Base-by-base conservation (phyloP, 441 rosid genomes). In the Populus trichocarpa region DNA sequence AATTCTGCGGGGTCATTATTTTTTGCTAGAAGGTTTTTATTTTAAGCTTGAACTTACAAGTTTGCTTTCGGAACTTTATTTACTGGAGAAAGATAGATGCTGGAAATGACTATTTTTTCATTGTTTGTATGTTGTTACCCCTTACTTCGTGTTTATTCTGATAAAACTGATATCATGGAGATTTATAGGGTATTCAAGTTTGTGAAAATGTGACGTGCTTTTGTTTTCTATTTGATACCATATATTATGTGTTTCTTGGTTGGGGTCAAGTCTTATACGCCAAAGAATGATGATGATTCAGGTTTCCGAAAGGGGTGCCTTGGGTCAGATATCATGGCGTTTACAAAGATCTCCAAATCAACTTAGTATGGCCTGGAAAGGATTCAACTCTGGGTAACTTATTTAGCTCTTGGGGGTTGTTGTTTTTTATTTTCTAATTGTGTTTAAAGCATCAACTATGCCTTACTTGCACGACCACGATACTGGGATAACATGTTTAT, bases 311-410 rank as follows among this genome's bases (percentile, higher is more conserved):
- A 85, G 97, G 92, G n/a, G 89, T 92, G 67, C 99, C 99, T 11
- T 96, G 99, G 99, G 87, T 93, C 70, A 80, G 92, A 57, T 96
- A 96, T 83, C 83, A 86, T 64, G 98, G 99, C 38, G n/a, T 78
- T 12, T 92, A 93, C 85, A 91, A 90, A 71, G 90, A 92, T 81
- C 89, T 96, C 79, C 73, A 70, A 6, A 83, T 96, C 69, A 85
- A 87, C 83, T 78, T 96, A 53, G 88, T 96, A n/a, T 91, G 95
- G 87, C 98, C 98, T 0, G 98, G 98, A 82, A 92, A 90, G 83
- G 97, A 96, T 82, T 71, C 81, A 32, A 81, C 84, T 78, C 76
- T 90, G 40, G 99, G 98, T 88, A 81, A 78, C 26, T 20, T 76
- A 28, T 53, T 73, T 46, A 22, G 26, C 36, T 71, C 36, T 72